phyloP scores from a whole-genome alignment of 2,329 filamentous ascomycete genomes.

The Calonectria henricotiae region DNA sequence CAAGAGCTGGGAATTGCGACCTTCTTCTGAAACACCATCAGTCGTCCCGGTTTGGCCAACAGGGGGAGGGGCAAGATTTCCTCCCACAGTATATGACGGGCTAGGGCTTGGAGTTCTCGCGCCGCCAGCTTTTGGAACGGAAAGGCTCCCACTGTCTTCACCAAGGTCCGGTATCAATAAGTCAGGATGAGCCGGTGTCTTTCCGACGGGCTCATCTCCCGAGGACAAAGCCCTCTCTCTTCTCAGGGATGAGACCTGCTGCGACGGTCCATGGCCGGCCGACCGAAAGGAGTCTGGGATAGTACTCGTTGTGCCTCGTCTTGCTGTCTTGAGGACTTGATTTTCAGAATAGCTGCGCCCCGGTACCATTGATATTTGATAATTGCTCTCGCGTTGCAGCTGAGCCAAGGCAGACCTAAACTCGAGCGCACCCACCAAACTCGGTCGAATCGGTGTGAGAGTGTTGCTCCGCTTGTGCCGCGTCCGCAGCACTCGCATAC shows the following conservation, averaged over 20 bases:
- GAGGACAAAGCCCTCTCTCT: constrained; percentile 65
- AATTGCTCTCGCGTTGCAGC: constrained; percentile 85
- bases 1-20: constrained; percentile 31
- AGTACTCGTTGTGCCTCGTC: constrained; percentile 53
- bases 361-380: constrained; percentile 79
- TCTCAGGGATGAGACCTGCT: constrained; percentile 33
- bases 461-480: constrained; percentile 78
- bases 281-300: constrained; percentile 43
- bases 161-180: constrained; percentile 43
- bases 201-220: constrained; percentile 57
- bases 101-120: constrained; percentile 53
- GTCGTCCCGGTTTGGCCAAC: constrained; percentile 46
- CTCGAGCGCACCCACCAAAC: constrained; percentile 92
- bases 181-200: constrained; percentile 39
- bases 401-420: constrained; percentile 94
- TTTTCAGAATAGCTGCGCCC: constrained; percentile 70
- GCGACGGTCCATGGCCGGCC: constrained; percentile 30
- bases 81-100: constrained; percentile 59
- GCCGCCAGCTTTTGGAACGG: constrained; percentile 42
- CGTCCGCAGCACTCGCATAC: constrained; percentile 89
- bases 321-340: constrained; percentile 47
- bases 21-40: constrained; percentile 36
- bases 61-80: constrained; percentile 63
- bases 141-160: constrained; percentile 43
- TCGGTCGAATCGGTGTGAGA: constrained; percentile 90